Percentiles rank a stretch among this genome's conserved stretches.
These are phyloP conservation scores for Microbotryomycetes sp. DNA, from an alignment of 1,284 basidiomycete genomes.

Conservation along the genomic window DNA sequence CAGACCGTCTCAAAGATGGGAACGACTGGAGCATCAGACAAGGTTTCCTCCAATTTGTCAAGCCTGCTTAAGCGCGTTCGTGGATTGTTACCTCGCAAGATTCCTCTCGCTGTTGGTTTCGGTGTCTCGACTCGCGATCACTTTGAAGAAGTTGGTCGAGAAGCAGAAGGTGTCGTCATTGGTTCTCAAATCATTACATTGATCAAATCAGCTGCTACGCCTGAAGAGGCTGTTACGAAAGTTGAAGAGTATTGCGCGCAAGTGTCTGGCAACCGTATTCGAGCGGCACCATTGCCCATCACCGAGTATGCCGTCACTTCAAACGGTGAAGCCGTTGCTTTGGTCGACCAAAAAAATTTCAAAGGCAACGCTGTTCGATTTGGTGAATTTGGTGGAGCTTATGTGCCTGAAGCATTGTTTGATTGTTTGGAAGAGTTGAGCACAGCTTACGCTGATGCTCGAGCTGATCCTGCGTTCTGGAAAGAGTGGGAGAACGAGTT, in stretches of 20 bases:
- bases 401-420: conserved; percentile 89
- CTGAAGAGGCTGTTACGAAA: conserved; percentile 17
- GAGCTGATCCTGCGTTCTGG: conserved; percentile 85
- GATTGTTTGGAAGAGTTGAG: conserved; percentile 88
- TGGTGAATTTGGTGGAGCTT: conserved; percentile 93
- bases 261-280: conserved; percentile 26
- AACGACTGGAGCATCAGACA: conserved; percentile 83
- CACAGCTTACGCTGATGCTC: conserved; percentile 77
- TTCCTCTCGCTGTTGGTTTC: conserved; percentile 93
- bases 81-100: conserved; percentile 57
- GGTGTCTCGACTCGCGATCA: conserved; percentile 90
- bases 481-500: conserved; percentile 84
- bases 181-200: conserved; percentile 78
- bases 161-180: conserved; percentile 87
- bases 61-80: conserved; percentile 42
- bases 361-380: conserved; percentile 70
- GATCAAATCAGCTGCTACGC: conserved; percentile 57
- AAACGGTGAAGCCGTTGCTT: conserved; percentile 14
- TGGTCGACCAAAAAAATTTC: conserved; percentile 54
- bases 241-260: conserved; percentile 25
- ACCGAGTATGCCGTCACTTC: neutral
- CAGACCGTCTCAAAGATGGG: conserved; percentile 70
- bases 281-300: conserved; percentile 14
- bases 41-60: conserved; percentile 47
- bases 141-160: conserved; percentile 73